Conservation (phyloP, 2,329 filamentous ascomycete species). For the Hymenoscyphus linearis region DNA sequence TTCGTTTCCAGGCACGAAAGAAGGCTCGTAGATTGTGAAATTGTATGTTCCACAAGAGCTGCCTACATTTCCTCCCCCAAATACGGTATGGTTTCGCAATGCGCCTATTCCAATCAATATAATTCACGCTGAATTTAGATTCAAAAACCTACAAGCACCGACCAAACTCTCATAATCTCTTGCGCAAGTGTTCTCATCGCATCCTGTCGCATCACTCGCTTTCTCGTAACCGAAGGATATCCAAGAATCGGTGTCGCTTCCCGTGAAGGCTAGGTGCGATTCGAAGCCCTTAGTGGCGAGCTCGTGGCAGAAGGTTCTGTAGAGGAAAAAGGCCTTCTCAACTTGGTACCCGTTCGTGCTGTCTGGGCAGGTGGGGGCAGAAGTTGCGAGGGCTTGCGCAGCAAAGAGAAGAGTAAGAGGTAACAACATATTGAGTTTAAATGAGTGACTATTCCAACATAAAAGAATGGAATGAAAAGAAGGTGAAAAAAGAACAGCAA, state of each 20-base stretch:
- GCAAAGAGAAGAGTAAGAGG: background rate
- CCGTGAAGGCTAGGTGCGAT: slow-evolving; percentile 3
- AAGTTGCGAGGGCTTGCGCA: background rate
- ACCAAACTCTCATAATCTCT: slow-evolving; percentile 7
- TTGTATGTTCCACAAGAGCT: slow-evolving; percentile 12
- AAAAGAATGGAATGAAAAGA: background rate
- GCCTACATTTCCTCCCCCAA: slow-evolving; percentile 9
- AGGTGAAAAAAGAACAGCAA: background rate
- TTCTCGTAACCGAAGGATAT: slow-evolving; percentile 12
- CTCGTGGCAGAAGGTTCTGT: slow-evolving; percentile 11
- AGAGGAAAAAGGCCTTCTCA: slow-evolving; percentile 10
- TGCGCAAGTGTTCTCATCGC: slow-evolving; percentile 3
- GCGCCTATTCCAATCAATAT: background rate
- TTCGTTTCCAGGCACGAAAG: slow-evolving; percentile 4
- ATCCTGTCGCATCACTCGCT: background rate
- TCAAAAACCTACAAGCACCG: slow-evolving; percentile 10
- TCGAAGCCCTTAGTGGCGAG: slow-evolving; percentile 9
- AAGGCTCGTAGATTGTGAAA: slow-evolving; percentile 8
- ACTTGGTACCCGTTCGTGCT: slow-evolving; percentile 8
- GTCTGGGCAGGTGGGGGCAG: slow-evolving; percentile 10
- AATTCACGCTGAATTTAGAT: background rate
- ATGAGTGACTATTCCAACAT: background rate
- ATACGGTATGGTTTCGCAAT: slow-evolving; percentile 9
- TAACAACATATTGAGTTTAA: background rate
- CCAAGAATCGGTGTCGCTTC: slow-evolving; percentile 7